phyloP scores from a whole-genome alignment of 768 basidiomycete species.

The Lactifluus subvellereus region DNA sequence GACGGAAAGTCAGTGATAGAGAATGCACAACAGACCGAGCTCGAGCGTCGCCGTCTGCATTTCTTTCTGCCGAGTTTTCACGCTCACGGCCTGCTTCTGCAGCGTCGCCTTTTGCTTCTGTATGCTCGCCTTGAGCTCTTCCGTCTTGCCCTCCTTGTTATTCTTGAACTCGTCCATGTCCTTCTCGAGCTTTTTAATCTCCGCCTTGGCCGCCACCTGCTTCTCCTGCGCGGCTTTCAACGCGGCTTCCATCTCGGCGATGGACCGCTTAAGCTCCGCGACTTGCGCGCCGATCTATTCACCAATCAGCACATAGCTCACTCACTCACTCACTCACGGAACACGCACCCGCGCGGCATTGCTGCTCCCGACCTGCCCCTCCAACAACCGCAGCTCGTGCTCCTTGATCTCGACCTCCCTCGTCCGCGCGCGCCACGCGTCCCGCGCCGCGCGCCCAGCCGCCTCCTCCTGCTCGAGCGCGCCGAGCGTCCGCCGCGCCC shows the following conservation, averaged over 20 bases:
- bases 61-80: conserved; percentile 88
- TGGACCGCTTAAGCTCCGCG: conserved; percentile 58
- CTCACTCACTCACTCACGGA: too few species aligned
- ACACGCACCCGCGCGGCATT: conserved; percentile 77
- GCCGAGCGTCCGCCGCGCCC: conserved; percentile 43
- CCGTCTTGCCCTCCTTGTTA: conserved; percentile 96
- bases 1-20: background rate
- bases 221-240: conserved; percentile 66
- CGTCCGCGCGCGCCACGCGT: conserved; percentile 52
- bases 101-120: conserved; percentile 72
- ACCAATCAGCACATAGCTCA: background rate
- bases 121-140: conserved; percentile 83
- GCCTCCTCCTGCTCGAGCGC: conserved; percentile 52
- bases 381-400: conserved; percentile 76
- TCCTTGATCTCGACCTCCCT: conserved; percentile 83
- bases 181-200: conserved; percentile 82
- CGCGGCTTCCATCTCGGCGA: conserved; percentile 51
- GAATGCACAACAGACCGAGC: conserved; percentile 50
- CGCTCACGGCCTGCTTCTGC: conserved; percentile 70
- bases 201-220: conserved; percentile 68
- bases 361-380: conserved; percentile 82
- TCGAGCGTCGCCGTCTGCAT: conserved; percentile 83
- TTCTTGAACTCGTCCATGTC: conserved; percentile 99
- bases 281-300: conserved; percentile 75
- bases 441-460: conserved; percentile 45